Evolutionary conservation across 140 eudicot species (phyloP).

Genomic region (Stevia rebaudiana): DNA sequence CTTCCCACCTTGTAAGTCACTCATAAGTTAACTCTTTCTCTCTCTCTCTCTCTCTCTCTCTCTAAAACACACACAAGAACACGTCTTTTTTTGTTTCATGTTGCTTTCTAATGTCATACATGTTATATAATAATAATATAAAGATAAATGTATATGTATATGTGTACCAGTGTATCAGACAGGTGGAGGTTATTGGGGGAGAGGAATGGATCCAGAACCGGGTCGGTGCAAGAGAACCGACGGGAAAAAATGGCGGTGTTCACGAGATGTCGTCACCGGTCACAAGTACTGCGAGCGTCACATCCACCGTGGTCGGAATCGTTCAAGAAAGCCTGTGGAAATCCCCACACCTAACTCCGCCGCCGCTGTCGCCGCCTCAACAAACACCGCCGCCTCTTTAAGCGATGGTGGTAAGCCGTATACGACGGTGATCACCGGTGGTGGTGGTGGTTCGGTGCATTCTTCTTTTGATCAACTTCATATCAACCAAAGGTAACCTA

Average conservation of each 20-base stretch:
- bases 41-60: no score
- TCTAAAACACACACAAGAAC: not conserved
- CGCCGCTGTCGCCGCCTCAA: not conserved
- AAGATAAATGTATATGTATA: not conserved
- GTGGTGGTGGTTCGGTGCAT: constrained; percentile 40
- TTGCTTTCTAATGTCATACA: no score
- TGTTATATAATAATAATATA: no score
- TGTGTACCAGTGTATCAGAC: constrained; percentile 45
- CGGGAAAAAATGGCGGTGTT: constrained; percentile 93
- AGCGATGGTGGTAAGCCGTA: constrained; percentile 20
- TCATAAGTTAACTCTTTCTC: no score
- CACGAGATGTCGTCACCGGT: constrained; percentile 69
- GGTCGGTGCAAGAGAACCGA: constrained; percentile 90
- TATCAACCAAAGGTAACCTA: constrained; percentile 47
- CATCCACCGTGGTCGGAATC: constrained; percentile 84
- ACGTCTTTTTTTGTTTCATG: no score
- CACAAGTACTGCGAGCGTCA: constrained; percentile 94
- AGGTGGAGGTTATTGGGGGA: constrained; percentile 75
- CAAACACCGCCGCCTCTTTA: not conserved
- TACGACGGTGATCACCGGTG: not conserved
- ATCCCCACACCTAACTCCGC: constrained; percentile 41
- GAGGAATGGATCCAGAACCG: constrained; percentile 89
- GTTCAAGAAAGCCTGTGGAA: constrained; percentile 99
- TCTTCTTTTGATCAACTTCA: constrained; percentile 58
- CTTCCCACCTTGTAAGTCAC: constrained; percentile 22